phyloP scores from a whole-genome alignment of 345 rosid genomes.

The Nephelium lappaceum region DNA sequence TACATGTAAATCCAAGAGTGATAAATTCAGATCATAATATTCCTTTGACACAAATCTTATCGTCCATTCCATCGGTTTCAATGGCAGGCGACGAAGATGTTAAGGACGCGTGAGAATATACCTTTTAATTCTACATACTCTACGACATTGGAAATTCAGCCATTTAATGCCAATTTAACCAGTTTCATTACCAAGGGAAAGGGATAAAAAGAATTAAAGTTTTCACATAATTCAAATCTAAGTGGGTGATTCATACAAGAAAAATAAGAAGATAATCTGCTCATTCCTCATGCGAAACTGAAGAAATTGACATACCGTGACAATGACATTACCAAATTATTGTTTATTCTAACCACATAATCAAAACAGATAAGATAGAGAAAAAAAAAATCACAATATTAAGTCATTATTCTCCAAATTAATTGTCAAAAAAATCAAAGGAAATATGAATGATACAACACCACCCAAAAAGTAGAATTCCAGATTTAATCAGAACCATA shows the following conservation, averaged over 20 bases:
- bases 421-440: neutral
- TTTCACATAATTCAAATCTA: conserved; percentile 4
- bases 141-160: conserved; percentile 16
- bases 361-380: neutral
- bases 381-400: neutral
- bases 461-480: neutral
- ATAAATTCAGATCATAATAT: conserved; percentile 20
- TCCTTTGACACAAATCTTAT: neutral
- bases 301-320: neutral
- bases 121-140: neutral
- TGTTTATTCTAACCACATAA: neutral
- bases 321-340: neutral
- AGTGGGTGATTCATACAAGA: conserved; percentile 9
- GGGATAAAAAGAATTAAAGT: neutral
- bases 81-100: neutral
- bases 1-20: neutral
- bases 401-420: neutral
- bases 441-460: neutral
- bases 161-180: neutral
- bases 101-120: conserved; percentile 16
- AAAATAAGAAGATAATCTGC: neutral
- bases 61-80: neutral
- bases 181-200: conserved; percentile 9
- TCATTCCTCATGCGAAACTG: conserved; percentile 15
- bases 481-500: neutral